Percentiles rank a stretch among this genome's conserved stretches.
Evolutionary conservation across 768 basidiomycete species (phyloP).

Genomic region (Leccinum imitatum): DNA sequence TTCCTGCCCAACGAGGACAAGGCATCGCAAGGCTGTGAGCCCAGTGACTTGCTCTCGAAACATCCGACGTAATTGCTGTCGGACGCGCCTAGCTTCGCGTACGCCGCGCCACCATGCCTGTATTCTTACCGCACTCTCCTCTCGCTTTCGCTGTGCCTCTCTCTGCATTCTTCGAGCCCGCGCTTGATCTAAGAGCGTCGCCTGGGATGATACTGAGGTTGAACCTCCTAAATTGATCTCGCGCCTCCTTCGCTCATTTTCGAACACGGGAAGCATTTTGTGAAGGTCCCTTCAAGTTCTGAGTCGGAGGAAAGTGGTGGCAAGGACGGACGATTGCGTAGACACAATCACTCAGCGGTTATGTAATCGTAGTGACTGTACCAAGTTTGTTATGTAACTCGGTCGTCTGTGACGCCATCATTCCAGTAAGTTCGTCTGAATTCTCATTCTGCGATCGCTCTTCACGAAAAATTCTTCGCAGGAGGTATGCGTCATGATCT

Average conservation of each 20-base stretch:
- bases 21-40: constrained; percentile 59
- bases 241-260: constrained; percentile 50
- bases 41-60: constrained; percentile 56
- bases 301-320: neutral
- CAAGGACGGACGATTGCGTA: neutral
- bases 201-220: constrained; percentile 48
- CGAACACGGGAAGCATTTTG: constrained; percentile 46
- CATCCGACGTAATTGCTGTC: constrained; percentile 42
- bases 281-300: neutral
- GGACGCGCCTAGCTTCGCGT: constrained; percentile 40
- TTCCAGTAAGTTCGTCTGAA: constrained; percentile 15
- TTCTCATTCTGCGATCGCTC: constrained; percentile 15
- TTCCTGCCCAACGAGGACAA: constrained; percentile 57
- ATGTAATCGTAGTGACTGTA: constrained; percentile 10
- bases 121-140: constrained; percentile 58
- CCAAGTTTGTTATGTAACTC: neutral
- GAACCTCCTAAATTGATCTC: constrained; percentile 78
- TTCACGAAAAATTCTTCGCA: constrained; percentile 20
- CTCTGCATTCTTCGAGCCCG: constrained; percentile 61
- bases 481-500: constrained; percentile 18
- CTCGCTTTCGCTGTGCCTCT: constrained; percentile 49
- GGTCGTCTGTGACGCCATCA: constrained; percentile 24
- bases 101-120: constrained; percentile 72
- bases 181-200: constrained; percentile 60
- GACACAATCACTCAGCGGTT: constrained; percentile 1